Conservation (phyloP, 306 rosid species). For the Castanea sativa region DNA sequence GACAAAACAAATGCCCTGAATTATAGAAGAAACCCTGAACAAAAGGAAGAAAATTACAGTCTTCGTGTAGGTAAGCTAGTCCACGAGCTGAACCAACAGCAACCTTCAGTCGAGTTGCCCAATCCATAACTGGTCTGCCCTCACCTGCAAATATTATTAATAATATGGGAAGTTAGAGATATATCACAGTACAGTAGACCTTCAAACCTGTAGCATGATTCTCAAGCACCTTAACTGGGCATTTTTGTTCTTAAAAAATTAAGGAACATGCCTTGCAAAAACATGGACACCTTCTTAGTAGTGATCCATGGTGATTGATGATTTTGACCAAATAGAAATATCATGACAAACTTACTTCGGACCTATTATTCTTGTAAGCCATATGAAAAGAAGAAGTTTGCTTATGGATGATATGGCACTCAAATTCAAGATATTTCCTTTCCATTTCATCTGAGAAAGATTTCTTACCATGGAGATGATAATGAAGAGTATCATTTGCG, state of each 20-base stretch:
- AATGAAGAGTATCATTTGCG: constrained; percentile 79
- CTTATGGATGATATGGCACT: neutral
- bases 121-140: constrained; percentile 60
- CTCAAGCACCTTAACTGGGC: neutral
- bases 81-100: constrained; percentile 98
- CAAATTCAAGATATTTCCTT: neutral
- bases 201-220: constrained; percentile 15
- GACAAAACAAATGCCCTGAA: neutral
- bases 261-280: neutral
- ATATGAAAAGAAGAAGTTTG: neutral
- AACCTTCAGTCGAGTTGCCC: constrained; percentile 84
- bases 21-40: neutral
- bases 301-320: neutral
- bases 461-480: constrained; percentile 90
- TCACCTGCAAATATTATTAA: constrained; percentile 41
- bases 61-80: constrained; percentile 94
- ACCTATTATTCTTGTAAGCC: neutral
- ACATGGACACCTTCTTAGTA: neutral
- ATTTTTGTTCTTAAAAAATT: neutral
- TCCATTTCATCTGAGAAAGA: constrained; percentile 20
- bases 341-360: neutral
- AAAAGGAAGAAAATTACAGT: constrained; percentile 57
- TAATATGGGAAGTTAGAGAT: constrained; percentile 13
- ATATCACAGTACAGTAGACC: neutral
- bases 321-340: neutral